phyloP scores from a whole-genome alignment of 768 basidiomycete species.

The Serendipita sp. region DNA sequence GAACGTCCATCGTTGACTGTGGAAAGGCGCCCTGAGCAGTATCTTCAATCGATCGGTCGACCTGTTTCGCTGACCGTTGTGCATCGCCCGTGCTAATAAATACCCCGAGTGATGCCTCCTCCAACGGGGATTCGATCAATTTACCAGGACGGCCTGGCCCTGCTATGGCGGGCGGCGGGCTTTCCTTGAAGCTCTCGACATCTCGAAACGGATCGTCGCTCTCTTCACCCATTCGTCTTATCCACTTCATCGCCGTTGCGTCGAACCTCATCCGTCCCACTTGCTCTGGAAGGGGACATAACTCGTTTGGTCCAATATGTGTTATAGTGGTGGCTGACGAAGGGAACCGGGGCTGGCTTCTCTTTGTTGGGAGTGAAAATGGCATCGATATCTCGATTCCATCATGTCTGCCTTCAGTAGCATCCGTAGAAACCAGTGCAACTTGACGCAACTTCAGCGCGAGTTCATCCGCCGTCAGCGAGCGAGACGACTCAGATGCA shows the following conservation, averaged over 20 bases:
- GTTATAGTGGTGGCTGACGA: slow-evolving; percentile 26
- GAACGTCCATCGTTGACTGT: neutral
- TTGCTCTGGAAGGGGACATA: slow-evolving; percentile 55
- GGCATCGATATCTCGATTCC: neutral
- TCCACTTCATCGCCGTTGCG: slow-evolving; percentile 70
- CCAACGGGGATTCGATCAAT: neutral
- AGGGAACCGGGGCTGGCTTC: neutral
- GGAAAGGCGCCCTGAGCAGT: neutral
- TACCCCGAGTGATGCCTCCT: slow-evolving; percentile 22
- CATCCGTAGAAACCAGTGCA: neutral
- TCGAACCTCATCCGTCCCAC: slow-evolving; percentile 85
- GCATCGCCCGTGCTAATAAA: slow-evolving; percentile 30
- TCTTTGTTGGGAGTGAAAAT: slow-evolving; percentile 9
- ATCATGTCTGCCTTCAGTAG: slow-evolving; percentile 33
- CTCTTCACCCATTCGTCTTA: slow-evolving; percentile 40
- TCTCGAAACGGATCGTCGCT: slow-evolving; percentile 87
- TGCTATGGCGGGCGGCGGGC: neutral
- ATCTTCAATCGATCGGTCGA: neutral
- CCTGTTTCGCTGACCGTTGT: slow-evolving; percentile 10
- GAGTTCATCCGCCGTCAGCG: neutral
- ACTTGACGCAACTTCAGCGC: neutral
- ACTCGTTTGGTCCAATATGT: slow-evolving; percentile 65
- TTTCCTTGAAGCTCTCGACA: slow-evolving; percentile 60
- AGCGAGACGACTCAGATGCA: neutral
- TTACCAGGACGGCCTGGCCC: too few relatives aligned